Base-by-base conservation (phyloP, 441 rosid species). In the Pelargonium cotyledonis region DNA sequence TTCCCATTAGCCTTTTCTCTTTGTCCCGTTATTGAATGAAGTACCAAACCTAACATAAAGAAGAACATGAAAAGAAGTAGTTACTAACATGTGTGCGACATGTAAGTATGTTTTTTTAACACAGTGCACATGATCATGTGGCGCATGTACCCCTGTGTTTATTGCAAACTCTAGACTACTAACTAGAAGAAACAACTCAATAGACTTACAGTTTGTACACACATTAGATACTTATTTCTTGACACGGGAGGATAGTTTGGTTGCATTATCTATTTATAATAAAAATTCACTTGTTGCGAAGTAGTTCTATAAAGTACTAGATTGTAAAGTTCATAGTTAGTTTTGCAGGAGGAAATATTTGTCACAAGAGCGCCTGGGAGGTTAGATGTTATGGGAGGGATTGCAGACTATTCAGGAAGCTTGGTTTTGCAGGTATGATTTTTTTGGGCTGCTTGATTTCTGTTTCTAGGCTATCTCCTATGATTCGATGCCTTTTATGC, bases 391-490 rank as follows among this genome's bases (percentile, higher is more conserved):
- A 95, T 95, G 99, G 99, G 99, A 66, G 99, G 99, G 63, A 92
- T 95, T 77, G 99, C 99, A 55, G 99, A 95, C 78, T 95, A 95
- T 80, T 92, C 99, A 74, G 99, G 99, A 80, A 88, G 96, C 84
- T 95, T 92, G 68, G 99, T 95, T 71, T 80, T 95, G 86, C 99
- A 95, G 96, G 99, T 91, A 66, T 62, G 11, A 18, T 1, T 58
- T 11, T 11, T 47, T 49, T 38, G 55, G 67, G 57, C 40, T 65
- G 58, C 65, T 63, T 60, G 81, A 95, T 6, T 38, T 38, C 41
- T 38, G 41, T 38, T 8, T 6, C 41, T 38, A 38, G 1, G 41
- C 41, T 38, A 38, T 38, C 0, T 38, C 8, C 41, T 38, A 38
- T 38, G 41, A 38, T 38, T 38, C 41, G 1, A 38, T 38, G 41